Percentiles rank a stretch among this genome's conserved stretches.
Evolutionary conservation across 2,329 filamentous ascomycete genomes (phyloP).

Genomic region (Ophiocordyceps unilateralis): DNA sequence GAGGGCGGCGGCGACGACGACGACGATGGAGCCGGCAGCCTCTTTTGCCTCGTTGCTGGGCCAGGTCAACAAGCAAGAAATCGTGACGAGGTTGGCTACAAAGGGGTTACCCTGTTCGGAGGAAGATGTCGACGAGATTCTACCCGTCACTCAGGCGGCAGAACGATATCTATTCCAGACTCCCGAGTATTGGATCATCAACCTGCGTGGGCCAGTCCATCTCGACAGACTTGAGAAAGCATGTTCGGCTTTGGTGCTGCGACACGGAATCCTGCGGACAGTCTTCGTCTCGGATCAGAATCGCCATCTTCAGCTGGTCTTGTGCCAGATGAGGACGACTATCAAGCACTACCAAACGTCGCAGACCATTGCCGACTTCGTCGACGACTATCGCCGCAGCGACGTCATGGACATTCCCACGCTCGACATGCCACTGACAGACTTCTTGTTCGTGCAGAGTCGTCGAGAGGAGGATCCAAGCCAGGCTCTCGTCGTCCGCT

Average conservation of each 20-base stretch:
- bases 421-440: not conserved
- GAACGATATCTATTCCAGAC: conserved; percentile 3
- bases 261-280: conserved; percentile 41
- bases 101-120: conserved; percentile 1
- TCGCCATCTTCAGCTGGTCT: conserved; percentile 2
- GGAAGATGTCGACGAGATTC: not conserved
- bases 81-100: not conserved
- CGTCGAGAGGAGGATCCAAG: not conserved
- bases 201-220: not conserved
- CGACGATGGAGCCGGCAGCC: not conserved
- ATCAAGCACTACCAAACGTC: conserved; percentile 1
- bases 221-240: not conserved
- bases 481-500: conserved; percentile 5
- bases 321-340: conserved; percentile 1
- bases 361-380: conserved; percentile 2
- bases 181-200: conserved; percentile 3
- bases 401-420: conserved; percentile 1
- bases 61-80: not conserved
- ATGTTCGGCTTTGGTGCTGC: conserved; percentile 14
- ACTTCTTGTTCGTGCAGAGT: not conserved
- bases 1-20: not conserved
- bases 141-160: conserved; percentile 3
- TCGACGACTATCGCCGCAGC: conserved; percentile 1
- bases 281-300: conserved; percentile 29
- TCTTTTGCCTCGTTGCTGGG: not conserved